Conservation (phyloP, 192 early-diverging fungal species). For the Chytriomyces sp. region DNA sequence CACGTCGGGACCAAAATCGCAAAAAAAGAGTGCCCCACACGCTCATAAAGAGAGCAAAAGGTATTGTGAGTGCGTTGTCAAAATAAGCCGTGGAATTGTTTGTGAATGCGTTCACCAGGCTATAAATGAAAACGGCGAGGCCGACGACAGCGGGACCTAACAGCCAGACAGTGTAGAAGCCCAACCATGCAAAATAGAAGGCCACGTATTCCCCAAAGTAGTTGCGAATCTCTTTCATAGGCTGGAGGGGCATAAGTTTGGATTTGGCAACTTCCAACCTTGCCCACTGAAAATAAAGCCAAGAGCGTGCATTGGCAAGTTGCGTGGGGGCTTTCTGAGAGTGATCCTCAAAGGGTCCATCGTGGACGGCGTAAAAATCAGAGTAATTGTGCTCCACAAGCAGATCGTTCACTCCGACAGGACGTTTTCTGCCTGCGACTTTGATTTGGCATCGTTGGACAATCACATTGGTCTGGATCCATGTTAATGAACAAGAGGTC, state of each 20-base stretch:
- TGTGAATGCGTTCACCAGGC: constrained; percentile 35
- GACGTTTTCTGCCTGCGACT: not conserved
- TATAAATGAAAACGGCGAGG: constrained; percentile 55
- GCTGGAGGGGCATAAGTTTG: constrained; percentile 20
- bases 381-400: constrained; percentile 45
- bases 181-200: constrained; percentile 71
- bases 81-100: constrained; percentile 39
- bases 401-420: constrained; percentile 47
- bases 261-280: not conserved
- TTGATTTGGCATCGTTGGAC: constrained; percentile 28
- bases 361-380: constrained; percentile 59
- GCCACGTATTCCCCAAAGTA: constrained; percentile 75
- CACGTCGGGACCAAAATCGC: constrained; percentile 64
- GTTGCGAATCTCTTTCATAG: constrained; percentile 31
- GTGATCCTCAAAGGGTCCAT: constrained; percentile 45
- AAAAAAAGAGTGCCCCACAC: constrained; percentile 64
- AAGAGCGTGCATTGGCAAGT: constrained; percentile 42
- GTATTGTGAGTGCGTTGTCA: constrained; percentile 60
- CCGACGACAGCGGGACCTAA: constrained; percentile 51
- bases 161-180: constrained; percentile 67
- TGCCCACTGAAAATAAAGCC: constrained; percentile 50
- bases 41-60: constrained; percentile 62
- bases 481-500: not conserved
- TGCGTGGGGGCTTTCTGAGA: not conserved
- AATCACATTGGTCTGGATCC: constrained; percentile 11